Evolutionary conservation across 2,329 filamentous ascomycete species (phyloP).

Genomic region (Colletotrichum nymphaeae): DNA sequence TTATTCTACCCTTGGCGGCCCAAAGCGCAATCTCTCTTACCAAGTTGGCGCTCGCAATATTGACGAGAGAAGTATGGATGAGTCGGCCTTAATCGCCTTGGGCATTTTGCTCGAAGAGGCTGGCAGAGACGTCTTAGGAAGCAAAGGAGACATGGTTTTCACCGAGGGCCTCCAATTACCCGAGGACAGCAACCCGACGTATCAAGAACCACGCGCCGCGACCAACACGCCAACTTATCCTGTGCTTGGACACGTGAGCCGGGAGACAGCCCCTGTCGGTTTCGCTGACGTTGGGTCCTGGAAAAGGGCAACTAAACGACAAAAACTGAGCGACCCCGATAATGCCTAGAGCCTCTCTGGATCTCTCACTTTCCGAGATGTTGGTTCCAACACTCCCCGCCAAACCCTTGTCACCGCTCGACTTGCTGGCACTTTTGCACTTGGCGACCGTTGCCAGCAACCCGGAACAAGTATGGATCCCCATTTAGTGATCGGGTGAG

Average conservation of each 20-base stretch:
- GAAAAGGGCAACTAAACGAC: conserved; percentile 32
- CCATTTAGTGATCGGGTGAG: background rate
- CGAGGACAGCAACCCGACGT: conserved; percentile 10
- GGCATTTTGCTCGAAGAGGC: conserved; percentile 82
- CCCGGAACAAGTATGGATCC: background rate
- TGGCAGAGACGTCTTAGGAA: conserved; percentile 68
- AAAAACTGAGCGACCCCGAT: conserved; percentile 32
- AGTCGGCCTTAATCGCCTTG: conserved; percentile 80
- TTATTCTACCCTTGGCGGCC: conserved; percentile 61
- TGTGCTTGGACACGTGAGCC: background rate
- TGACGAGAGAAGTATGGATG: conserved; percentile 76
- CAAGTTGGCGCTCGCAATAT: conserved; percentile 44
- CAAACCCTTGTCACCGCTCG: background rate
- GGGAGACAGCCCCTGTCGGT: conserved; percentile 1
- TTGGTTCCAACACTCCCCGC: background rate
- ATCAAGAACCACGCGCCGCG: background rate
- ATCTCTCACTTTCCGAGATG: background rate
- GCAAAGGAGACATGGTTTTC: conserved; percentile 77
- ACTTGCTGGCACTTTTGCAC: background rate
- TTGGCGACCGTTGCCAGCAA: conserved; percentile 12
- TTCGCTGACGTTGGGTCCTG: conserved; percentile 30
- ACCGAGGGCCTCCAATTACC: conserved; percentile 63
- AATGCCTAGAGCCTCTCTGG: background rate
- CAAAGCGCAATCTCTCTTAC: conserved; percentile 19
- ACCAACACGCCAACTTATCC: background rate